These are phyloP conservation scores for Crucibulum cyathiforme DNA, from an alignment of 1,284 basidiomycete species.

Conservation along the genomic window DNA sequence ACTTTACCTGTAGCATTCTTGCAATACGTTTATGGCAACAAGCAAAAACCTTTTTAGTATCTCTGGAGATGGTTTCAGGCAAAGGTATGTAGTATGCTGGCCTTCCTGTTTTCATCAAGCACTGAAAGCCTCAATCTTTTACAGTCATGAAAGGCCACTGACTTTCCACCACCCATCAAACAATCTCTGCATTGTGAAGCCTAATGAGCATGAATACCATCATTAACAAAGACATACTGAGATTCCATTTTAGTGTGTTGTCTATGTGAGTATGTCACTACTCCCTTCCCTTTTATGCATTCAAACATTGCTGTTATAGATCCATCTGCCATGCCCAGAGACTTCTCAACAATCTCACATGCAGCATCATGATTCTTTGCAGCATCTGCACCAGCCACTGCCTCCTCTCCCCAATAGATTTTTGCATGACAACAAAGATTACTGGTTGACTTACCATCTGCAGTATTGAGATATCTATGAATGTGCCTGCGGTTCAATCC, in stretches of 20 bases:
- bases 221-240: slow-evolving; percentile 10
- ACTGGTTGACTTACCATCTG: slow-evolving; percentile 24
- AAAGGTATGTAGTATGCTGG: slow-evolving; percentile 30
- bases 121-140: slow-evolving; percentile 21
- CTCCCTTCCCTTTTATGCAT: slow-evolving; percentile 23
- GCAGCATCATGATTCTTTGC: slow-evolving; percentile 13
- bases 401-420: slow-evolving; percentile 30
- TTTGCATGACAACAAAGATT: slow-evolving; percentile 30
- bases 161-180: slow-evolving; percentile 27
- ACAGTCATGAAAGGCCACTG: slow-evolving; percentile 24
- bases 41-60: slow-evolving; percentile 27
- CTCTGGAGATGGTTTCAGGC: slow-evolving; percentile 22
- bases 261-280: slow-evolving; percentile 24
- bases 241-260: slow-evolving; percentile 21
- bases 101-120: slow-evolving; percentile 31
- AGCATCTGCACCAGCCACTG: slow-evolving; percentile 24
- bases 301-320: slow-evolving; percentile 33
- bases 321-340: slow-evolving; percentile 6
- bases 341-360: slow-evolving; percentile 9
- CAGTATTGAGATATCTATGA: slow-evolving; percentile 21
- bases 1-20: slow-evolving; percentile 23
- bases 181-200: slow-evolving; percentile 21
- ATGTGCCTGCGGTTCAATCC: too few relatives aligned
- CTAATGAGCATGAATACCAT: slow-evolving; percentile 8
- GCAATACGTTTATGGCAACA: slow-evolving; percentile 19